Base-by-base conservation (phyloP, 257 asterid species). In the Lantana camara region DNA sequence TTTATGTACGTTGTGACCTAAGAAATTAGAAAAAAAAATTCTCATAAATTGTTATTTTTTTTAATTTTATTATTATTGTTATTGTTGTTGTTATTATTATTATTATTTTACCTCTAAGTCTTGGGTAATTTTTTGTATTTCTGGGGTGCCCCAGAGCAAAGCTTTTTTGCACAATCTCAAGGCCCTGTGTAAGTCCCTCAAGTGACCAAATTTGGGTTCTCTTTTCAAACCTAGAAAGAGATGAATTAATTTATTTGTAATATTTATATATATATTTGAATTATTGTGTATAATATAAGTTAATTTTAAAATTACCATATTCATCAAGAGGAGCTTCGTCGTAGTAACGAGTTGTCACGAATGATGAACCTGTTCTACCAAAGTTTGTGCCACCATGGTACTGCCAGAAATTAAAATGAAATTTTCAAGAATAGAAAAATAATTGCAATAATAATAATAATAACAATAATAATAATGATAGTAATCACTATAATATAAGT, bases 281-380 rank as follows among this genome's bases (percentile, higher is more conserved):
- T 7, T 4, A 17, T 1, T 45, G 7, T 10, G n/a, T 42, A 5
- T 14, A 6, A 47, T 8, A 16, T 17, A 15, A 47, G 24, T 47
- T 23, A 19, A 19, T 9, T 1, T 21, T n/a, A 2, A 2, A 9
- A 9, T 13, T 56, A 89, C 98, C 99, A 61, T 13, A 93, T 85
- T 90, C 97, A 76, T 93, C 99, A 0, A 93, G 90, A 48, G 99
- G 99, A 20, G 99, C 99, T 80, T 93, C 99, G 19, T 93, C 99
- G 20, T 93, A 93, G 75, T 93, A 93, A 17, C 96, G 91, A 23
- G 99, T 83, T 40, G 99, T 75, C 67, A 93, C 99, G 10, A 93
- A 93, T 13, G 97, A 87, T 29, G 99, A 93, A 54, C 84, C 65
- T 1, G 95, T 79, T 75, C 99, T 73, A 21, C 95, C 99, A 60